phyloP scores from a whole-genome alignment of 306 rosid species.

The Quercus variabilis region DNA sequence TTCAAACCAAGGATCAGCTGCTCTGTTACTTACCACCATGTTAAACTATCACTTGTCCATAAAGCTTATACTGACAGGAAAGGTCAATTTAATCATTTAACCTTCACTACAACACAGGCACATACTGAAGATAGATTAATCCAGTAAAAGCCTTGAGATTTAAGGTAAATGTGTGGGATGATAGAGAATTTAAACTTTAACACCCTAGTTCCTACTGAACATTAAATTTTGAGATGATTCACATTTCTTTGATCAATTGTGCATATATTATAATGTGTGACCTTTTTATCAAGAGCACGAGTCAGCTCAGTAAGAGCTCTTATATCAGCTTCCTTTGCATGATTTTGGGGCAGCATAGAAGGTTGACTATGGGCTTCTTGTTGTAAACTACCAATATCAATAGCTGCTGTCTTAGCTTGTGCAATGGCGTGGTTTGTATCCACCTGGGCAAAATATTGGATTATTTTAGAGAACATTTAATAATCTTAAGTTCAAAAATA shows the following conservation, averaged over 20 bases:
- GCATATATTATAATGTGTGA: constrained; percentile 5
- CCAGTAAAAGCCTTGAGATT: not conserved
- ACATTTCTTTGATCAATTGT: not conserved
- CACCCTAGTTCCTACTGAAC: not conserved
- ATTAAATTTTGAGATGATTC: not conserved
- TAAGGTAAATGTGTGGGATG: not conserved
- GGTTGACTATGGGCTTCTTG: constrained; percentile 37
- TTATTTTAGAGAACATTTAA: not conserved
- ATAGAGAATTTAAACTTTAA: not conserved
- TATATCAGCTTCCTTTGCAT: constrained; percentile 71
- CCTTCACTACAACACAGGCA: not conserved
- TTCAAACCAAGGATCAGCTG: no score
- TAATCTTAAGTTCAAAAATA: constrained; percentile 4
- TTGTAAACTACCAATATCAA: constrained; percentile 35
- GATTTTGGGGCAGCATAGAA: constrained; percentile 39
- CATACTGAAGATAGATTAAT: not conserved
- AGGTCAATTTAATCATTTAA: not conserved
- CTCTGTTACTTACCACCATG: no score
- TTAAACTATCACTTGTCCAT: no score
- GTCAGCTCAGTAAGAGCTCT: constrained; percentile 58
- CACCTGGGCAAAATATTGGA: constrained; percentile 28
- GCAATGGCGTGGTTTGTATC: constrained; percentile 21
- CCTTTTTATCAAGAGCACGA: constrained; percentile 70
- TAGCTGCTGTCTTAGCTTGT: constrained; percentile 35
- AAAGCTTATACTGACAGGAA: no score